Base-by-base conservation (phyloP, 768 basidiomycete genomes). In the Boletus rubroflammeus region DNA sequence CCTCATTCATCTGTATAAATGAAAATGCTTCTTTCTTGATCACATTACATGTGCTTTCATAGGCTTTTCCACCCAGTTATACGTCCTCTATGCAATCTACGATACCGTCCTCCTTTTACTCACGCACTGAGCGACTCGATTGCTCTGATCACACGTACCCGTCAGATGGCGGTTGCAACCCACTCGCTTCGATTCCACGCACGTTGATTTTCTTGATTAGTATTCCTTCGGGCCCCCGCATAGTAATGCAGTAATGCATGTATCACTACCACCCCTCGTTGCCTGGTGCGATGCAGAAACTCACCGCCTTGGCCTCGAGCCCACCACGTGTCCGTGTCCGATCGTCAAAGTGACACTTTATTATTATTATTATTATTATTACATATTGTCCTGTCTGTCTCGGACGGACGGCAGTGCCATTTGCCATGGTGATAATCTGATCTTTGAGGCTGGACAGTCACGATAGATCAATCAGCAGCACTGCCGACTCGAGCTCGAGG, bases 131-230 rank as follows among this genome's bases (percentile, higher is more conserved):
- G 54, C 58, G 21, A 43, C n/a, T 13, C 15, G 34, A 13, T 25
- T 35, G 14, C 47, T 38, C 9, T 13, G 35, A 34, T 10, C 25
- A 19, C 8, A 13, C 23, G 4, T 43, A 4, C 34, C 34, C 21
- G n/a, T 44, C 38, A 47, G 25, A 31, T 39, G 15, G 19, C 3
- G 15, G 21, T 47, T 21, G 29, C 45, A 4, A 9, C 31, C 10
- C 11, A 17, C 32, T 34, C 46, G 10, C 15, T 35, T 19, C 47
- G 34, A 35, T 36, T 48, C 17, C 26, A 15, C 28, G 48, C 62
- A 50, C 51, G 51, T 50, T 53, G 31, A 19, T 59, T 63, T 59
- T 56, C 59, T 62, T 59, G 44, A 55, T 62, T n/a, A n/a, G 47
- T 50, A 48, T 46, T 39, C 49, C 6, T 25, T 49, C 34, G 51